Conservation (phyloP, 2,329 filamentous ascomycete species). For the Diaporthe amygdali region DNA sequence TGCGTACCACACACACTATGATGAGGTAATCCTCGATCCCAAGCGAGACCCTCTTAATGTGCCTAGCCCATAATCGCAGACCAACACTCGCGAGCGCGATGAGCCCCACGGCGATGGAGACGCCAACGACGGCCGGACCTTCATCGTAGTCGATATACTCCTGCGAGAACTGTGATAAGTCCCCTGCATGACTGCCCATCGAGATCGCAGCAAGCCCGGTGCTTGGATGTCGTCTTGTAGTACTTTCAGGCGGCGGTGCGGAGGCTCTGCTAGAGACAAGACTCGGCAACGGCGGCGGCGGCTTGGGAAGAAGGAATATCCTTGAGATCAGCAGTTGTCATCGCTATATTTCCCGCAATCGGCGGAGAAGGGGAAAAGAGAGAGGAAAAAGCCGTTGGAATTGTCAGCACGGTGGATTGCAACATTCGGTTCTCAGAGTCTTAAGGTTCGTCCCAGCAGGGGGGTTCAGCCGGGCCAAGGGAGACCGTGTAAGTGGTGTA, state of each 20-base stretch:
- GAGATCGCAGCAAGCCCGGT: not conserved
- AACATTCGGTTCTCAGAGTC: not conserved
- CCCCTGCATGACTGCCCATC: conserved; percentile 7
- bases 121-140: not conserved
- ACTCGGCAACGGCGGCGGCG: not conserved
- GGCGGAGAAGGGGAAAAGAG: not conserved
- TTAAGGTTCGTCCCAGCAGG: not conserved
- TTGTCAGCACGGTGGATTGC: not conserved
- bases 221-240: not conserved
- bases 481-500: conserved; percentile 4
- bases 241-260: not conserved
- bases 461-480: not conserved
- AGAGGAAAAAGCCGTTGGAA: not conserved
- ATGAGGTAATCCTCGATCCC: conserved; percentile 10
- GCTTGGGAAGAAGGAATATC: not conserved
- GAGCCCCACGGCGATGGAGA: conserved; percentile 9
- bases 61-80: conserved; percentile 1
- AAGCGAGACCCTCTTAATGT: conserved; percentile 7
- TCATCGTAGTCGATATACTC: conserved; percentile 7
- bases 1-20: conserved; percentile 12
- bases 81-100: conserved; percentile 1
- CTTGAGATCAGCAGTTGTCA: not conserved
- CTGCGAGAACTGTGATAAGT: conserved; percentile 9
- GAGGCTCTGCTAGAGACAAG: not conserved
- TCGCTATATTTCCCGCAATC: not conserved